Evolutionary conservation across 331 rosid genomes (phyloP), one percentile per base, ranked within the genome.

Genomic region (Rosa hybrid): DNA sequence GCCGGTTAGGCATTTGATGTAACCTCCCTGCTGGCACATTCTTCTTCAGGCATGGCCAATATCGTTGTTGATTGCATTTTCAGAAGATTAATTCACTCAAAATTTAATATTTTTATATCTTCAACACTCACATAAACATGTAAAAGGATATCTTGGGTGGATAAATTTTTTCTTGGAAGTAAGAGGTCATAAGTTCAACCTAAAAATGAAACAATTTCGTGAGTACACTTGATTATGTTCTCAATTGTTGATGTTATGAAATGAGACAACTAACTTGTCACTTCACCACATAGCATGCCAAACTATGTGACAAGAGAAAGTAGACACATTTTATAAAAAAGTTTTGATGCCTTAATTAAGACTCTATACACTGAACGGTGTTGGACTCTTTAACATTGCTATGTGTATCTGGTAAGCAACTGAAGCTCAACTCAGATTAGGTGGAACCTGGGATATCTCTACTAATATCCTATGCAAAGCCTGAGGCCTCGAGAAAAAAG

Each of bases 401-500:
- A 76, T 73, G 76, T 72, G 42, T 63, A 13, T 27, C 64, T 60
- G 62, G 51, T 78, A 63, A 12, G 86, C 57, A 85, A 60, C 70
- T 57, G 65, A 71, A 18, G 72, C 54, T 70, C 44, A 69, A 57
- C 64, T 42, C 80, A 73, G 42, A 27, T 51, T 34, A 79, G 87
- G 87, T 51, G 72, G 79, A 60, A 90, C 78, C 84, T 78, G 89
- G 56, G 96, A 91, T 87, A 96, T 91, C 80, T 91, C 98, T 75
- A 89, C 87, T 72, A 96, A 83, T 71, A 96, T 78, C 84, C 92
- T 90, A 82, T 96, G 98, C 59, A 93, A 80, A 72, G 98, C 97
- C 88, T 96, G 99, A 83, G 99, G 99, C 82, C 90, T 96, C 18
- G 98, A 96, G 89, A 96, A 91, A 76, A 96, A 93, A 0, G 97